phyloP scores from a whole-genome alignment of 2,329 filamentous ascomycete genomes.

The Tolypocladium guangdongense region DNA sequence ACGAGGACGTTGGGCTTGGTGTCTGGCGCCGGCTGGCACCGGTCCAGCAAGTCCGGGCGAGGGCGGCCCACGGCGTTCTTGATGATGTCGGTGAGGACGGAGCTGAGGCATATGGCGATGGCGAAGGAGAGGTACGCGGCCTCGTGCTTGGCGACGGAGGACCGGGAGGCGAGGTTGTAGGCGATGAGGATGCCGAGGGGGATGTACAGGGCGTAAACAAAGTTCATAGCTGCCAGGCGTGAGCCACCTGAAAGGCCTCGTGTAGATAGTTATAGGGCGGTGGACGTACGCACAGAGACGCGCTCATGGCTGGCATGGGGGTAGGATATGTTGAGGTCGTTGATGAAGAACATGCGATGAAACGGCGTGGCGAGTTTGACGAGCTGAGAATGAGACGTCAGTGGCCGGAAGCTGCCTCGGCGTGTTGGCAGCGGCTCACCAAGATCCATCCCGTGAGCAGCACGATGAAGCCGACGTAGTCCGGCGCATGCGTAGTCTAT shows the following conservation, averaged over 20 bases:
- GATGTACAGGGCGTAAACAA: slow-evolving; percentile 65
- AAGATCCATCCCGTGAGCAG: slow-evolving; percentile 58
- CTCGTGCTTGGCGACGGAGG: slow-evolving; percentile 69
- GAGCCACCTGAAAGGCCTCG: neutral
- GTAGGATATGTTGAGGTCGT: slow-evolving; percentile 74
- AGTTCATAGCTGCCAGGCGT: slow-evolving; percentile 47
- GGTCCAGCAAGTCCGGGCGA: slow-evolving; percentile 50
- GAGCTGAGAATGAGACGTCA: slow-evolving; percentile 10
- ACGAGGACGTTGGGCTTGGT: slow-evolving; percentile 43
- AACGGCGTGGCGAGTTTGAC: slow-evolving; percentile 58
- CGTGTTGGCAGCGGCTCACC: slow-evolving; percentile 24
- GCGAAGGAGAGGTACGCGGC: slow-evolving; percentile 73
- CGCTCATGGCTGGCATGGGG: slow-evolving; percentile 78
- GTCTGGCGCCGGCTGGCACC: slow-evolving; percentile 58
- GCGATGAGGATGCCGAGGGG: slow-evolving; percentile 57
- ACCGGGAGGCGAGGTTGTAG: slow-evolving; percentile 52
- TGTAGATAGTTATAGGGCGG: neutral
- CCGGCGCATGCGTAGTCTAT: slow-evolving; percentile 73
- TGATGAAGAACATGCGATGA: slow-evolving; percentile 86
- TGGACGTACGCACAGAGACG: slow-evolving; percentile 58
- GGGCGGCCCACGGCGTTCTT: slow-evolving; percentile 82
- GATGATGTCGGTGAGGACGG: slow-evolving; percentile 78
- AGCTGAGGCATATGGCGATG: slow-evolving; percentile 65
- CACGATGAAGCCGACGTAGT: slow-evolving; percentile 69
- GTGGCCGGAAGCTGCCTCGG: neutral